Percentiles rank a stretch among this genome's conserved stretches.
phyloP scores from a whole-genome alignment of 192 early-diverging fungal species.

The Diversispora eburnea region DNA sequence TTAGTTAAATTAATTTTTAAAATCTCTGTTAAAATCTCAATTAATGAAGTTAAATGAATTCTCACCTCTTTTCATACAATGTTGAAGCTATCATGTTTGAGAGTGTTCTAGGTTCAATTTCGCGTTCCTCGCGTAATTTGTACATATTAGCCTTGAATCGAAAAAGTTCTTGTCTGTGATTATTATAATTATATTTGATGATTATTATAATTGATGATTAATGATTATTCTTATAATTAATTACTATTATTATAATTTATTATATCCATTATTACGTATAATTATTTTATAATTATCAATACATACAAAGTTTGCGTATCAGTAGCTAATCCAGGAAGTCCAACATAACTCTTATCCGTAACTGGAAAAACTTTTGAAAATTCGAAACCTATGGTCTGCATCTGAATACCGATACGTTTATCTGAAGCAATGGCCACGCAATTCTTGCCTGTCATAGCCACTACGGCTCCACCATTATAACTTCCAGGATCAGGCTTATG shows the following conservation, averaged over 20 bases:
- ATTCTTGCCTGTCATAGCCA: slow-evolving; percentile 97
- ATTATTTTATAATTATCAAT: neutral
- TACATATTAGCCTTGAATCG: slow-evolving; percentile 96
- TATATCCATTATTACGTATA: no score
- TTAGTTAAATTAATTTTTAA: no score
- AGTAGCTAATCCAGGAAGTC: slow-evolving; percentile 91
- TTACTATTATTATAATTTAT: no score
- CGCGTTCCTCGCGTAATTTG: slow-evolving; percentile 90
- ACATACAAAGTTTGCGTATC: slow-evolving; percentile 93
- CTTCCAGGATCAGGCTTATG: slow-evolving; percentile 65
- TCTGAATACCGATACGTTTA: slow-evolving; percentile 88
- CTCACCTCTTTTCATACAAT: slow-evolving; percentile 85
- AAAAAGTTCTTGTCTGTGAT: slow-evolving; percentile 74
- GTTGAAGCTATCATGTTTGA: slow-evolving; percentile 91
- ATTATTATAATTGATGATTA: no score
- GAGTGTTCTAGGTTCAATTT: slow-evolving; percentile 92
- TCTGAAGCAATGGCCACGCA: slow-evolving; percentile 98
- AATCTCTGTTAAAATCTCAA: no score
- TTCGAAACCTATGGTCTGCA: slow-evolving; percentile 88
- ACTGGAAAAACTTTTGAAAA: slow-evolving; percentile 93
- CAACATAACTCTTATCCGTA: slow-evolving; percentile 82
- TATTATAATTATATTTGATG: neutral
- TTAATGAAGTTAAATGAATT: neutral
- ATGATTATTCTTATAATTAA: no score
- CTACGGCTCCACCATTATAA: slow-evolving; percentile 92